A percentile compares a stretch with the other conserved stretches of the same genome.
These are phyloP conservation scores for Rhizoclosmatium sp. DNA, from an alignment of 192 early-diverging fungal species.

Conservation along the genomic window DNA sequence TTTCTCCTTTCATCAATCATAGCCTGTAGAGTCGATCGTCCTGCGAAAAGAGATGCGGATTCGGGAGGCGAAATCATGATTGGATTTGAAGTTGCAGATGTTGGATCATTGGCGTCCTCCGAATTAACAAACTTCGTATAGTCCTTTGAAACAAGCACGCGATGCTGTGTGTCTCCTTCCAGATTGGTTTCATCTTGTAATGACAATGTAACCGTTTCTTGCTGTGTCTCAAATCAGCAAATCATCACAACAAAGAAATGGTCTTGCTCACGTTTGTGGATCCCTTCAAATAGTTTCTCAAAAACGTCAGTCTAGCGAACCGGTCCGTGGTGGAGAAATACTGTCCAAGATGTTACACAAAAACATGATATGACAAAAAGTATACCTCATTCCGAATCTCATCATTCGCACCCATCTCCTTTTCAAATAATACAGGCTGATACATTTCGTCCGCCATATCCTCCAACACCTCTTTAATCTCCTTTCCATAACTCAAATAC, in stretches of 20 bases:
- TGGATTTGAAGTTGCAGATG: background rate
- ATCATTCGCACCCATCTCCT: conserved; percentile 32
- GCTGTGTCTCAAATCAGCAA: conserved; percentile 5
- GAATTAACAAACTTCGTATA: conserved; percentile 26
- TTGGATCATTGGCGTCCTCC: background rate
- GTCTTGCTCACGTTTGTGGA: conserved; percentile 23
- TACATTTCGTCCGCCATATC: conserved; percentile 7
- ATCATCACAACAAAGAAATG: conserved; percentile 4
- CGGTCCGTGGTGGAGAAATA: conserved; percentile 35
- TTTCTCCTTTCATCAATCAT: background rate
- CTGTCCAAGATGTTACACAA: background rate
- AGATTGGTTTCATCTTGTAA: conserved; percentile 15
- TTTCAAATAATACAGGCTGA: conserved; percentile 19
- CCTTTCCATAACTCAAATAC: conserved; percentile 44
- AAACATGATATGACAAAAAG: background rate
- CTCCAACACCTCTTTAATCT: conserved; percentile 33
- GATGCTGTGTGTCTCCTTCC: conserved; percentile 19
- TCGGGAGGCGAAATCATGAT: background rate
- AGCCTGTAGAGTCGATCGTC: background rate
- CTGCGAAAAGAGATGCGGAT: background rate
- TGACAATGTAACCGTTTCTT: conserved; percentile 19
- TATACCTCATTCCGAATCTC: background rate
- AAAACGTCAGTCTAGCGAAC: conserved; percentile 29
- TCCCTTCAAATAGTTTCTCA: conserved; percentile 33
- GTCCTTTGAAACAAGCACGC: conserved; percentile 17